Conservation (phyloP, 1,139 yeast genomes). For the Candida sojae region DNA sequence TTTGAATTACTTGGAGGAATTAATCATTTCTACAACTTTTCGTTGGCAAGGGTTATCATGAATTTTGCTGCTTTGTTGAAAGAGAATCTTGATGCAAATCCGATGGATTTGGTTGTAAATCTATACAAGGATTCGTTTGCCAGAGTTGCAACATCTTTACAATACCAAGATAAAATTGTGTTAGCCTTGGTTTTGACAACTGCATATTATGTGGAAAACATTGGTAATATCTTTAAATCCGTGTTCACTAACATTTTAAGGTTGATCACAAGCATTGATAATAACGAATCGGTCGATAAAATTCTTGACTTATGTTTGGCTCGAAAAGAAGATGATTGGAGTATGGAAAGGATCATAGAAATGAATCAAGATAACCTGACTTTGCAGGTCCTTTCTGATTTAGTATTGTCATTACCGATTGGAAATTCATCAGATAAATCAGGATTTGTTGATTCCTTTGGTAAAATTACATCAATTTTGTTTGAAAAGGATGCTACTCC, state of each 20-base stretch:
- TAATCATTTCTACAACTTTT: conserved; percentile 58
- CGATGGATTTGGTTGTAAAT: conserved; percentile 26
- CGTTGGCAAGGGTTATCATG: conserved; percentile 48
- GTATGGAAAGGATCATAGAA: conserved; percentile 5
- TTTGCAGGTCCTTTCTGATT: conserved; percentile 13
- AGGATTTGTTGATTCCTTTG: conserved; percentile 17
- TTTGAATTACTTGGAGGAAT: conserved; percentile 44
- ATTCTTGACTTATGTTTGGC: conserved; percentile 12
- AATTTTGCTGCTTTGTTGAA: conserved; percentile 43
- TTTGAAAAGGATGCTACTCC: conserved; percentile 5
- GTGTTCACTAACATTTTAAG: conserved; percentile 11
- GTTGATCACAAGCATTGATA: conserved; percentile 4
- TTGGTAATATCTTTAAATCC: conserved; percentile 24
- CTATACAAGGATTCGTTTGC: conserved; percentile 52
- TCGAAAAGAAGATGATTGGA: conserved; percentile 7
- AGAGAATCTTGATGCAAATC: conserved; percentile 15
- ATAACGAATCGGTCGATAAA: not conserved
- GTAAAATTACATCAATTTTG: conserved; percentile 9
- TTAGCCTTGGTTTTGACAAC: conserved; percentile 45
- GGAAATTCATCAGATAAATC: not conserved
- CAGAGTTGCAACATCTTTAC: conserved; percentile 50
- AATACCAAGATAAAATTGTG: conserved; percentile 46
- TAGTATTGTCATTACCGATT: conserved; percentile 8
- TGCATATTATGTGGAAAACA: conserved; percentile 25
- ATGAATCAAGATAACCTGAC: conserved; percentile 22